Base-by-base conservation (phyloP, 75 land plant species). In the Pseudotsuga menziesii region DNA sequence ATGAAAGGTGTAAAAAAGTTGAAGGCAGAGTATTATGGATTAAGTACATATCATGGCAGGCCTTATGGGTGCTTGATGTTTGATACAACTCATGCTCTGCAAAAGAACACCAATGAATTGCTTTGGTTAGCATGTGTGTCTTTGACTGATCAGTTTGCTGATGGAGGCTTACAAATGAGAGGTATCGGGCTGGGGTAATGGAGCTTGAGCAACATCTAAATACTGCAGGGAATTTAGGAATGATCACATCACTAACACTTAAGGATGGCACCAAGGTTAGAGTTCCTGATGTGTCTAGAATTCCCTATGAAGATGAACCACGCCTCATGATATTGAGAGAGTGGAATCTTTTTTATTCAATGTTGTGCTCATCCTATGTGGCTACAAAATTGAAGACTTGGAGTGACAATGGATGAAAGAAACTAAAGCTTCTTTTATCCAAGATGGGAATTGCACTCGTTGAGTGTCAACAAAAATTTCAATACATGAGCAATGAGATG, bases 81-180 rank as follows among this genome's bases (percentile, higher is more conserved):
- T 85, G 99, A 96, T 58, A 77, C 94, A 23, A 83, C 94, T 15
- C 92, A 96, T 80, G 83, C 90, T 26, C 79, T 94, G 55, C 85
- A 95, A 75, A 96, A 89, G 81, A 96, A 90, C 90, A 94, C 86
- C 5, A 93, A 94, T 74, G 99, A 96, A 88, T 74, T 88, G 70
- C 90, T 96, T 6, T 96, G 99, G 99, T 76, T 96, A 67, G 99
- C 99, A 67, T 94, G 99, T 82, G 99, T 96, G 7, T 83, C 99
- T 0, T 80, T 96, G 26, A 96, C 99, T 6, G 99, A 96, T 80
- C 99, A 96, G 79, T 94, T 96, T 77, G 97, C 91, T 23, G 97
- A 96, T 54, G 99, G 83, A 90, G 94, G 82, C 39, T 94, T 9
- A 93, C 94, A 0, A 81, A 83, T 74, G 99, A 96, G 88, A 88